phyloP scores from a whole-genome alignment of 495 filamentous ascomycete genomes.

The Aspergillus hancockii region DNA sequence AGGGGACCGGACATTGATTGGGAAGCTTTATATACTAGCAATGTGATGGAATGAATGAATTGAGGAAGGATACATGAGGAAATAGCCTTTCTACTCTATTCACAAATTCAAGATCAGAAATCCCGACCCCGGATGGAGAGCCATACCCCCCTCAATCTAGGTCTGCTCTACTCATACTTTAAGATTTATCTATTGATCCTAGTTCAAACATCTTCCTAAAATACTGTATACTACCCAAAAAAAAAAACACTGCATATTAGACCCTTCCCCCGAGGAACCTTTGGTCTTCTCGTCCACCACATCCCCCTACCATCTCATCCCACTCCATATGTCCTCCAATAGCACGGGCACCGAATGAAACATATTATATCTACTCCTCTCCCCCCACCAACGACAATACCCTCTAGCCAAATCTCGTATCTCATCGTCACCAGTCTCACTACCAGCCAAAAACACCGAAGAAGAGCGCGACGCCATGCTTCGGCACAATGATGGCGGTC shows the following conservation, averaged over 20 bases:
- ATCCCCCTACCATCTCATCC: conserved; percentile 16
- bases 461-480: conserved; percentile 31
- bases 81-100: too few species aligned
- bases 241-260: conserved; percentile 7
- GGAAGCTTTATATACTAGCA: conserved; percentile 17
- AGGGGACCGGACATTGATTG: conserved; percentile 32
- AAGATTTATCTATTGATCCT: too few species aligned
- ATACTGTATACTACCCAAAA: conserved; percentile 15
- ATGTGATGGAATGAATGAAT: conserved; percentile 1
- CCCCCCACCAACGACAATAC: conserved; percentile 26
- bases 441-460: conserved; percentile 33
- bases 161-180: too few species aligned
- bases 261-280: not conserved
- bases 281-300: conserved; percentile 19
- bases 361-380: conserved; percentile 28
- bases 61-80: too few species aligned
- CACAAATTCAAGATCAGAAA: too few species aligned
- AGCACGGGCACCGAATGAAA: conserved; percentile 20
- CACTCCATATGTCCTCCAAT: conserved; percentile 21
- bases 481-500: conserved; percentile 33
- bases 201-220: too few species aligned
- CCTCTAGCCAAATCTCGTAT: conserved; percentile 21
- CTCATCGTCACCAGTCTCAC: conserved; percentile 25
- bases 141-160: too few species aligned
- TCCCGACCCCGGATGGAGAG: too few species aligned